Percentiles rank a stretch among this genome's conserved stretches.
phyloP scores from a whole-genome alignment of 2,329 filamentous ascomycete genomes.

The Apiospora aurea region DNA sequence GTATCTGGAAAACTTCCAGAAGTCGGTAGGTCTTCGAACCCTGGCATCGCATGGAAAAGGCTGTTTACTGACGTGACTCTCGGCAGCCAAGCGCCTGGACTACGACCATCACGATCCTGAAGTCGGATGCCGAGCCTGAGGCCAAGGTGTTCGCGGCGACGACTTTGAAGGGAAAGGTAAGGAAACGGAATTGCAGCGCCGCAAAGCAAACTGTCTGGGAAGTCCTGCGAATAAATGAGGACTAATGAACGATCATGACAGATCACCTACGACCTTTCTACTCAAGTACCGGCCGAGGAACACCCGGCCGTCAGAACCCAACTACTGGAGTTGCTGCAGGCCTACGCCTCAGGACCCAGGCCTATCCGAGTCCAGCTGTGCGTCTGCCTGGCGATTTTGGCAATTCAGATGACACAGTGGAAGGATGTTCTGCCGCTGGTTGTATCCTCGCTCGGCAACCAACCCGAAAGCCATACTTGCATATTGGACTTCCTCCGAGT shows the following conservation, averaged over 20 bases:
- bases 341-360: conserved; percentile 82
- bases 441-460: conserved; percentile 77
- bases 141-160: conserved; percentile 95
- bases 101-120: conserved; percentile 83
- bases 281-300: conserved; percentile 81
- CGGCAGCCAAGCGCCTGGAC: conserved; percentile 89
- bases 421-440: conserved; percentile 89
- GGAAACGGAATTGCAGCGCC: conserved; percentile 30
- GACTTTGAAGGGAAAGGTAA: conserved; percentile 96
- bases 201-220: conserved; percentile 25
- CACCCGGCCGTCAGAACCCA: conserved; percentile 82
- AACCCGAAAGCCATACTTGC: conserved; percentile 80
- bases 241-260: conserved; percentile 46
- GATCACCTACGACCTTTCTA: conserved; percentile 92
- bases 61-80: conserved; percentile 36
- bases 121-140: conserved; percentile 81
- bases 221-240: conserved; percentile 29
- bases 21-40: conserved; percentile 74
- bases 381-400: conserved; percentile 91
- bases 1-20: conserved; percentile 94
- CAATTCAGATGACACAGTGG: conserved; percentile 96
- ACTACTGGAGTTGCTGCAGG: conserved; percentile 80
- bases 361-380: conserved; percentile 90
- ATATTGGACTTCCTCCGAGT: conserved; percentile 97
- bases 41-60: conserved; percentile 26